These are phyloP conservation scores for Alternaria atra DNA, from an alignment of 2,329 filamentous ascomycete species.

Conservation along the genomic window DNA sequence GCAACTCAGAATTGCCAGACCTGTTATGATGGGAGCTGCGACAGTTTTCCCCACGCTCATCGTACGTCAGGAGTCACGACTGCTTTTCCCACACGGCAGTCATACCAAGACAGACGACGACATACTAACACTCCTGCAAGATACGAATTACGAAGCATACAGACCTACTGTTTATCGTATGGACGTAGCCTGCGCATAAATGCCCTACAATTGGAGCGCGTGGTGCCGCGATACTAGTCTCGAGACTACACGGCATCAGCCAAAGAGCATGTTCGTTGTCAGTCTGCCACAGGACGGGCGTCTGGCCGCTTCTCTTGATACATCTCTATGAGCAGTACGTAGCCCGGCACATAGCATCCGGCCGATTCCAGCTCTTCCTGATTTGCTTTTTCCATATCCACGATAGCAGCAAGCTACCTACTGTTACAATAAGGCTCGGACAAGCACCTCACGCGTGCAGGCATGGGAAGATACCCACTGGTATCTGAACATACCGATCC, in stretches of 20 bases:
- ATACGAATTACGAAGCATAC: not conserved
- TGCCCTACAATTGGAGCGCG: not conserved
- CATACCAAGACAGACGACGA: not conserved
- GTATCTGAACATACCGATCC: not conserved
- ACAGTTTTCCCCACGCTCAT: too few relatives aligned
- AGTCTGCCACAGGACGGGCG: not conserved
- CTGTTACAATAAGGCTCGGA: not conserved
- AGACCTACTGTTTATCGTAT: not conserved
- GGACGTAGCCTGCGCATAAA: not conserved
- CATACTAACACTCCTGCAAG: not conserved
- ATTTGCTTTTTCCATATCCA: not conserved
- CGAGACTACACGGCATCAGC: not conserved
- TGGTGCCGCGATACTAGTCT: not conserved
- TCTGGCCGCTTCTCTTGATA: not conserved
- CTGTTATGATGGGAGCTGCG: too few relatives aligned
- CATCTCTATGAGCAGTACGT: not conserved
- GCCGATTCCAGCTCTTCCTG: not conserved
- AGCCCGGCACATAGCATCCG: not conserved
- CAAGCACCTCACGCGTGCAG: not conserved
- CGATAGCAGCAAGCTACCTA: not conserved
- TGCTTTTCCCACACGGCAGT: too few relatives aligned
- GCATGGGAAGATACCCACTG: not conserved
- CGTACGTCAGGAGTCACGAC: too few relatives aligned
- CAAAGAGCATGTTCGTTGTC: not conserved
- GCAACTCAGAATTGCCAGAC: not conserved